These are phyloP conservation scores for Emmonsiellopsis sp. DNA, from an alignment of 2,329 filamentous ascomycete genomes.

Conservation along the genomic window DNA sequence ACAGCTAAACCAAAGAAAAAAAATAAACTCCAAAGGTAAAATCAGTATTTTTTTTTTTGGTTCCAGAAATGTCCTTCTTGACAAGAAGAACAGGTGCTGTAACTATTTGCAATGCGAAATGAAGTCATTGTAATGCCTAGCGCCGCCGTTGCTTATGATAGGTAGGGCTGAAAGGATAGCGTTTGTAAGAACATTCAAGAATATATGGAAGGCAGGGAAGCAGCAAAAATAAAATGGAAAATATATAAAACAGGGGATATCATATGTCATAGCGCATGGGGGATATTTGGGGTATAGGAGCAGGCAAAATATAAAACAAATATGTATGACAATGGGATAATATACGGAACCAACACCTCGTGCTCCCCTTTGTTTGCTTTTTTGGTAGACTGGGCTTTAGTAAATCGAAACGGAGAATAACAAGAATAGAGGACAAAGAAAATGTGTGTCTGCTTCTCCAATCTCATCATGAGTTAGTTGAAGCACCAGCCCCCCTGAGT, in stretches of 20 bases:
- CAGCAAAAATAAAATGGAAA: no score
- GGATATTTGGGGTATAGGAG: no score
- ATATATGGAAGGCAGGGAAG: no score
- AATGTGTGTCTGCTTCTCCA: constrained; percentile 18
- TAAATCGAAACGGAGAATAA: background rate
- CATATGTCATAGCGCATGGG: no score
- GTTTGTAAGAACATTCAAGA: no score
- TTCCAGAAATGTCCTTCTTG: background rate
- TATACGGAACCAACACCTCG: background rate
- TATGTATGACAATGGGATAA: background rate
- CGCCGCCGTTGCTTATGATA: no score
- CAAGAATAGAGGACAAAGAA: background rate
- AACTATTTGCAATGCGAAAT: no score
- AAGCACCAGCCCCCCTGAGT: constrained; percentile 22
- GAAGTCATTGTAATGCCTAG: no score
- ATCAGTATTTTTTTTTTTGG: background rate
- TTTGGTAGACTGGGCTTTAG: background rate
- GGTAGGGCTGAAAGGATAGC: no score
- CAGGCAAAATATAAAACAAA: background rate
- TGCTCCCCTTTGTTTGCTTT: background rate
- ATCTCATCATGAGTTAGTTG: background rate
- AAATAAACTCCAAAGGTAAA: background rate
- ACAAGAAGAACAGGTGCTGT: background rate
- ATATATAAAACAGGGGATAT: no score
- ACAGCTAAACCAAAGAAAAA: background rate